These are phyloP conservation scores for Umbelopsis ramanniana DNA, from an alignment of 192 early-diverging fungal genomes.

Conservation along the genomic window DNA sequence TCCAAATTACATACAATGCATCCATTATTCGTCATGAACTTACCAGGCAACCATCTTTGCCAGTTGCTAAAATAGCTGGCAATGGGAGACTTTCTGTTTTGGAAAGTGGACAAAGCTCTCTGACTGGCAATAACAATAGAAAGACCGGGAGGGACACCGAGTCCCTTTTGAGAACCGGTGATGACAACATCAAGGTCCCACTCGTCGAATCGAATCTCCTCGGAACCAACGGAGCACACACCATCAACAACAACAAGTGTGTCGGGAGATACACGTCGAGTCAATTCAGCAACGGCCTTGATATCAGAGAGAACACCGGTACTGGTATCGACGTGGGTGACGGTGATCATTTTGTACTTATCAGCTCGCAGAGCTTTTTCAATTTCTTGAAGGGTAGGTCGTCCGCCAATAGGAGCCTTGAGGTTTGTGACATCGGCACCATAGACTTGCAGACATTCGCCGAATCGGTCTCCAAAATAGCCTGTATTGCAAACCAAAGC, in stretches of 20 bases:
- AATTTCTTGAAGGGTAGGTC: constrained; percentile 60
- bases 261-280: constrained; percentile 60
- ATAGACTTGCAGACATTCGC: constrained; percentile 72
- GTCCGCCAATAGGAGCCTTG: constrained; percentile 52
- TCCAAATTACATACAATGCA: neutral
- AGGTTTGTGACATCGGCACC: constrained; percentile 69
- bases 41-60: constrained; percentile 73
- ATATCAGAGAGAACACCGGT: constrained; percentile 75
- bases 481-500: constrained; percentile 78
- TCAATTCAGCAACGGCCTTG: constrained; percentile 60
- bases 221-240: constrained; percentile 81
- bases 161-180: constrained; percentile 81
- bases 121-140: constrained; percentile 76
- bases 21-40: neutral
- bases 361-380: constrained; percentile 51
- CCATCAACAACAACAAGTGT: constrained; percentile 81
- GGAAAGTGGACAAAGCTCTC: constrained; percentile 20
- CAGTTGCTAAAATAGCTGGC: constrained; percentile 74
- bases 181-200: constrained; percentile 81
- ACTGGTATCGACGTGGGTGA: constrained; percentile 84
- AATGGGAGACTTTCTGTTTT: constrained; percentile 59
- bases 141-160: constrained; percentile 80
- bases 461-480: constrained; percentile 84
- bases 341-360: constrained; percentile 73
- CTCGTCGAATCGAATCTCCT: constrained; percentile 73